These are phyloP conservation scores for Beverwykella pulmonaria DNA, from an alignment of 495 filamentous ascomycete genomes.

Conservation along the genomic window DNA sequence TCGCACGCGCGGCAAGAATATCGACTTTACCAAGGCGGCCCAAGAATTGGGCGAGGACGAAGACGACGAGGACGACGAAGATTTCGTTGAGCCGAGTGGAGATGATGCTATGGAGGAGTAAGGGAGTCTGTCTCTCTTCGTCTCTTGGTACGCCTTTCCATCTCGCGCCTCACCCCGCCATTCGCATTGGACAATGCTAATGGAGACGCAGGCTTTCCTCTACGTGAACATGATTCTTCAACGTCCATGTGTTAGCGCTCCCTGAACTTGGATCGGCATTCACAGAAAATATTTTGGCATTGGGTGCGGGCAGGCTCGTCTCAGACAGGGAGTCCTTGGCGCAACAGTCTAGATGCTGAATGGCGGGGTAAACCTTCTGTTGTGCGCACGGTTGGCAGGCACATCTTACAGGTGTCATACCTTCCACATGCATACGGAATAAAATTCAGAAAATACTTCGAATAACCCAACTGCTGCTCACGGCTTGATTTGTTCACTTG, in stretches of 20 bases:
- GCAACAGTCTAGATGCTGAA: constrained; percentile 17
- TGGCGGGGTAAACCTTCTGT: constrained; percentile 3
- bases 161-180: neutral
- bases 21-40: constrained; percentile 49
- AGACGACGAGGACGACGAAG: constrained; percentile 46
- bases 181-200: neutral
- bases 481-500: neutral
- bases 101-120: constrained; percentile 47
- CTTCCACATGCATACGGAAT: constrained; percentile 1
- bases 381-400: constrained; percentile 3
- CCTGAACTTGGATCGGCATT: constrained; percentile 11
- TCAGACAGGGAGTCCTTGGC: constrained; percentile 27
- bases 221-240: constrained; percentile 9
- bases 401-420: constrained; percentile 1
- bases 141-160: constrained; percentile 19
- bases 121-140: constrained; percentile 1
- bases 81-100: constrained; percentile 42
- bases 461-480: neutral
- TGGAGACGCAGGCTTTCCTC: neutral
- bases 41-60: constrained; percentile 43
- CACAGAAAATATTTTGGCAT: constrained; percentile 27
- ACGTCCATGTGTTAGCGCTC: constrained; percentile 14
- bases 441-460: constrained; percentile 9
- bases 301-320: constrained; percentile 19
- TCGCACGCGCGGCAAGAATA: constrained; percentile 70